A percentile compares a stretch with the other conserved stretches of the same genome.
These are phyloP conservation scores for Xylaria nigripes DNA, from an alignment of 495 filamentous ascomycete species.

Conservation along the genomic window DNA sequence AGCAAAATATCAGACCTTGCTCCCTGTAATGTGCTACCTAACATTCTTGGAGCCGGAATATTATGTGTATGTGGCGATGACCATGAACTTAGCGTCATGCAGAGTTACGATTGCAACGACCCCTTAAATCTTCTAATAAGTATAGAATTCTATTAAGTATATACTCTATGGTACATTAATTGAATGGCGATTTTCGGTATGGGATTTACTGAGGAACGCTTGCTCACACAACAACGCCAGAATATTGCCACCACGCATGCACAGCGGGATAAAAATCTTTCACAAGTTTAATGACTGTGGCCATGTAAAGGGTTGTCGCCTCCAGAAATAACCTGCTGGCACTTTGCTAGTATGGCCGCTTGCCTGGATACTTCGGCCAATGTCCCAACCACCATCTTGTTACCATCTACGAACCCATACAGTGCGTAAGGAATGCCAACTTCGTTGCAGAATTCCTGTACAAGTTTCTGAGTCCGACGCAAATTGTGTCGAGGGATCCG, in stretches of 20 bases:
- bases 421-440: slow-evolving; percentile 89
- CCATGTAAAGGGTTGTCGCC: slow-evolving; percentile 32
- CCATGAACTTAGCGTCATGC: neutral
- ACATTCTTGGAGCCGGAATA: too few relatives aligned
- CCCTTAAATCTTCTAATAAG: neutral
- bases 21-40: too few relatives aligned
- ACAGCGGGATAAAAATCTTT: neutral
- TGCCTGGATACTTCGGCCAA: slow-evolving; percentile 84
- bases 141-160: too few relatives aligned
- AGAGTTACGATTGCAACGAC: neutral
- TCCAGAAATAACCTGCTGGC: slow-evolving; percentile 53
- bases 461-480: slow-evolving; percentile 68
- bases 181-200: neutral
- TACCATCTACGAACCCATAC: slow-evolving; percentile 90
- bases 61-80: too few relatives aligned
- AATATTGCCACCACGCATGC: slow-evolving; percentile 6
- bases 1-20: too few relatives aligned
- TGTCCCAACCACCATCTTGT: slow-evolving; percentile 75
- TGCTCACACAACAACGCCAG: slow-evolving; percentile 4
- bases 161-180: neutral
- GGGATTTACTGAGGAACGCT: neutral
- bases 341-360: slow-evolving; percentile 78
- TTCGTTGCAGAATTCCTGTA: slow-evolving; percentile 83
- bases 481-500: slow-evolving; percentile 95
- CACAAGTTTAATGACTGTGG: slow-evolving; percentile 20